These are phyloP conservation scores for Verbena officinalis DNA, from an alignment of 257 asterid genomes.

Conservation along the genomic window DNA sequence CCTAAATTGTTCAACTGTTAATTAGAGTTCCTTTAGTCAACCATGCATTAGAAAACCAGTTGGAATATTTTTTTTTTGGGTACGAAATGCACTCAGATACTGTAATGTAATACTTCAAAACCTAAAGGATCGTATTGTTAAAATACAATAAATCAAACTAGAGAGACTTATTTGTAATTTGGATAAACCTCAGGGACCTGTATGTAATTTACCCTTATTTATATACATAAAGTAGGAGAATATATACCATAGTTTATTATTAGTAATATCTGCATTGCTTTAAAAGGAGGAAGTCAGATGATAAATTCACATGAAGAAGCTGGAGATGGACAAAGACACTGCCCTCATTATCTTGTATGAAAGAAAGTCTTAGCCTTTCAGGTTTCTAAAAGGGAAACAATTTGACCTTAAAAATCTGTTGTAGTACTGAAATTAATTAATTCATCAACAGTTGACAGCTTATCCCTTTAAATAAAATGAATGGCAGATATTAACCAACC, in stretches of 20 bases:
- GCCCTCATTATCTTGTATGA: constrained; percentile 20
- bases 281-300: not conserved
- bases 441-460: constrained; percentile 27
- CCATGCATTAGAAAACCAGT: too few relatives aligned
- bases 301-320: constrained; percentile 34
- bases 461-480: constrained; percentile 15
- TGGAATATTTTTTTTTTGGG: too few relatives aligned
- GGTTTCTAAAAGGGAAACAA: not conserved
- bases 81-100: too few relatives aligned
- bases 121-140: too few relatives aligned
- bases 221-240: too few relatives aligned
- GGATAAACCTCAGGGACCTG: too few relatives aligned
- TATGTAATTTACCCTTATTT: too few relatives aligned
- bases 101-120: too few relatives aligned
- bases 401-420: constrained; percentile 14
- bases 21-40: too few relatives aligned
- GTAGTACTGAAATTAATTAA: constrained; percentile 21
- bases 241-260: not conserved
- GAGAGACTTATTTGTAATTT: too few relatives aligned
- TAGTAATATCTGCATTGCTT: not conserved
- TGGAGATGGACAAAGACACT: constrained; percentile 14
- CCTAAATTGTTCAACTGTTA: too few relatives aligned
- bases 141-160: too few relatives aligned
- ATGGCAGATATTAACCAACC: constrained; percentile 33
- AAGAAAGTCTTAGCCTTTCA: not conserved